Conservation (phyloP, 805 yeast genomes). For the Hanseniaspora vineae region DNA sequence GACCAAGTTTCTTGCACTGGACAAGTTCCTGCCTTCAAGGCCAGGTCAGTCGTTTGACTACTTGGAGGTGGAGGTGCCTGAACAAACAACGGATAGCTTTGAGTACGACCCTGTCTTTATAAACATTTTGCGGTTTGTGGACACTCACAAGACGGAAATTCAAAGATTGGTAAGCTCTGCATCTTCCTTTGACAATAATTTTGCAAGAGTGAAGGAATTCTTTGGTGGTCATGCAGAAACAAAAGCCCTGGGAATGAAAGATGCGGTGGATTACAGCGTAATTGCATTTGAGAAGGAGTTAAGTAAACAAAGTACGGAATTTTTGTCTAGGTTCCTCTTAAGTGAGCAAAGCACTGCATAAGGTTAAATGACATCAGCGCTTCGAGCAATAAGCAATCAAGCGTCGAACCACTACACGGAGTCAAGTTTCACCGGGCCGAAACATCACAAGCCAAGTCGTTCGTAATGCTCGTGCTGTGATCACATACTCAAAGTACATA, state of each 20-base stretch:
- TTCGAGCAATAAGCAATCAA: too few species aligned
- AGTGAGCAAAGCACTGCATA: too few species aligned
- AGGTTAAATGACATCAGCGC: too few species aligned
- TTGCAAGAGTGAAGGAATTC: not conserved
- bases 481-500: too few species aligned
- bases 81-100: not conserved
- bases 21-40: slow-evolving; percentile 3
- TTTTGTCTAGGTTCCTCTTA: not conserved
- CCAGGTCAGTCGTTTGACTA: slow-evolving; percentile 43
- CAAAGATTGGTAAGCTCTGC: not conserved
- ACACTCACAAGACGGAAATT: not conserved
- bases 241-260: not conserved
- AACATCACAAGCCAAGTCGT: too few species aligned
- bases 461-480: too few species aligned
- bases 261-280: not conserved
- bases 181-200: not conserved
- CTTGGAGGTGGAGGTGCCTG: slow-evolving; percentile 27
- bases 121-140: slow-evolving; percentile 8
- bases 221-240: not conserved
- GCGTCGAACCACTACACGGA: too few species aligned
- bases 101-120: slow-evolving; percentile 28
- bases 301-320: not conserved
- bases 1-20: slow-evolving; percentile 16
- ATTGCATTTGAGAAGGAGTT: not conserved
- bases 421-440: too few species aligned